phyloP scores from a whole-genome alignment of 768 basidiomycete species.

The Termitomyces sp. region DNA sequence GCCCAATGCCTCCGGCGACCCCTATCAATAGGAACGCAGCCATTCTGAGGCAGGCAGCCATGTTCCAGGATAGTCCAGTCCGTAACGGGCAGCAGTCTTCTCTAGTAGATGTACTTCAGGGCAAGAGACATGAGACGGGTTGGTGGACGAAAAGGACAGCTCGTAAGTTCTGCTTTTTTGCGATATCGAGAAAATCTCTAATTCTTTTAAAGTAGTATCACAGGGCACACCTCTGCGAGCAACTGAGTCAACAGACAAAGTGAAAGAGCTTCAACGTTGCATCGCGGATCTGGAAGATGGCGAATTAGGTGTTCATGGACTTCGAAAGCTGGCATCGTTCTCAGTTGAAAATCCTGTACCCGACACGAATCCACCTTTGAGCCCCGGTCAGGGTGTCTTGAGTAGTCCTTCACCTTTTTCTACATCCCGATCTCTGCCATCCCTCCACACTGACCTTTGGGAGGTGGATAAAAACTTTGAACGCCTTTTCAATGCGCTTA shows the following conservation, averaged over 20 bases:
- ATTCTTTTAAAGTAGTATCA: conserved; percentile 36
- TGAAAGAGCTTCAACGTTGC: conserved; percentile 47
- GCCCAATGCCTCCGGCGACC: conserved; percentile 46
- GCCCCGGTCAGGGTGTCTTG: conserved; percentile 45
- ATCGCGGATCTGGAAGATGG: conserved; percentile 50
- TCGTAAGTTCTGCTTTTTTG: conserved; percentile 39
- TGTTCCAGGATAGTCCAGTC: conserved; percentile 79
- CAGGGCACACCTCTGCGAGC: conserved; percentile 41
- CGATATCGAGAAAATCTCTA: neutral
- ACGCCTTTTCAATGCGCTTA: conserved; percentile 58
- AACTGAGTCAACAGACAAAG: conserved; percentile 30
- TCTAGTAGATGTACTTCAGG: conserved; percentile 65
- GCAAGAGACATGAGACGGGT: conserved; percentile 60
- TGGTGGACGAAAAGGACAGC: conserved; percentile 84
- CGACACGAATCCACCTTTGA: conserved; percentile 50
- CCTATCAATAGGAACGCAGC: conserved; percentile 54
- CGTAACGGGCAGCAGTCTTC: conserved; percentile 47
- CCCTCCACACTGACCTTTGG: conserved; percentile 62
- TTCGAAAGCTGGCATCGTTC: conserved; percentile 64
- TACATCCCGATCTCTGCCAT: conserved; percentile 33
- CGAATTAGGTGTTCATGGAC: conserved; percentile 41
- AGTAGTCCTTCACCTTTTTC: conserved; percentile 54
- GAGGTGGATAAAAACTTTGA: conserved; percentile 66
- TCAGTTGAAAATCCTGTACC: conserved; percentile 55
- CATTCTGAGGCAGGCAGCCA: conserved; percentile 68